These are phyloP conservation scores for Naegleria fowleri DNA, from an alignment of 208 protist species.

Conservation along the genomic window DNA sequence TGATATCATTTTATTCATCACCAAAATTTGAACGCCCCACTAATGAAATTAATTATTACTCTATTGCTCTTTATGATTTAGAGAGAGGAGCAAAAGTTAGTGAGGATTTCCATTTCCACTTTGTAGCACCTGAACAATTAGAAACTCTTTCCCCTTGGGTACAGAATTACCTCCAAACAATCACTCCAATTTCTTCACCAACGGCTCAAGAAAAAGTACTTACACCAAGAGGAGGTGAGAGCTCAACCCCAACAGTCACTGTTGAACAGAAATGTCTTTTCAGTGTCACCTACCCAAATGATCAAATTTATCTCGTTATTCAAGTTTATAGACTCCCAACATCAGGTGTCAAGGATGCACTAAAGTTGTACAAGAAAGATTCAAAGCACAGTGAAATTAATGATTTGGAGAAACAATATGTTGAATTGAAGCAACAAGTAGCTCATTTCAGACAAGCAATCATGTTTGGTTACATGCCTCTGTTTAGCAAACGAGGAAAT, in stretches of 20 bases:
- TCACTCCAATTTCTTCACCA: neutral
- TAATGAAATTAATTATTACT: neutral
- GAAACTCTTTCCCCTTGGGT: neutral
- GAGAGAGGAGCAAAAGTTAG: neutral
- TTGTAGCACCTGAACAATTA: neutral
- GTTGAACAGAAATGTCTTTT: neutral
- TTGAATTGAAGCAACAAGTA: neutral
- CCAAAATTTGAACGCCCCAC: neutral
- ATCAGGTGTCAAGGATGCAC: neutral
- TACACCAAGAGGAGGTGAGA: neutral
- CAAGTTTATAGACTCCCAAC: neutral
- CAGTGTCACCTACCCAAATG: neutral
- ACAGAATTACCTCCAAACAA: neutral
- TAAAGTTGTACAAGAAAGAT: neutral
- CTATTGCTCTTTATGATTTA: neutral
- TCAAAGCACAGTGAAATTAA: neutral
- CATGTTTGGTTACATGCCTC: neutral
- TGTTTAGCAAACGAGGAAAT: neutral
- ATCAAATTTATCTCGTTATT: neutral
- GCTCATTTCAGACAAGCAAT: neutral
- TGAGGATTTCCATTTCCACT: slow-evolving; percentile 17
- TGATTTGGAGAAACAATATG: neutral
- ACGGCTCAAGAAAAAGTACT: neutral
- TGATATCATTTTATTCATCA: neutral
- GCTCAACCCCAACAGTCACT: no score